Evolutionary conservation across 176 grass and related monocot genomes (phyloP), one percentile per base, ranked within the genome.

Genomic region (Aegilops umbellulata): DNA sequence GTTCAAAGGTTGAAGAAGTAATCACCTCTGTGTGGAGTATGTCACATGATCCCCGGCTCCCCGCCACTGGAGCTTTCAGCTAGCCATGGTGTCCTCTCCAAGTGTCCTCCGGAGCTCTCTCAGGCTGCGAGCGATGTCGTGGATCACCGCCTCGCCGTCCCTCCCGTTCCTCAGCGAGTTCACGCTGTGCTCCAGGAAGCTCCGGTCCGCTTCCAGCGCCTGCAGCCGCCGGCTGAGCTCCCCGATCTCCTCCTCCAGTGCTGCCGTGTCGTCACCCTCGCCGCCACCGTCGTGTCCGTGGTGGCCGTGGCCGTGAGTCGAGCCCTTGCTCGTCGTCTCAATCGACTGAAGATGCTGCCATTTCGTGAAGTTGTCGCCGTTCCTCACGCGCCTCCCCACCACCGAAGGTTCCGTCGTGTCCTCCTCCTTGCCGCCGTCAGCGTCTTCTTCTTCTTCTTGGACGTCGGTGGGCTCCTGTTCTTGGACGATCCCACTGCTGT

Each of bases 111-210:
- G 85, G 63, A 95, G 80, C 76, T 90, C 90, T 67, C 87, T 87
- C 14, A 94, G 87, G 79, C 92, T 88, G 61, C 60, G 6, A 24
- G 91, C 87, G 66, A 98, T 94, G 79, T 93, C 91, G 20, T 81
- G 83, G 87, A 98, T 82, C 85, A 98, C 89, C 38, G 44, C 84
- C 76, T 76, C 80, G 1, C 93, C 91, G 39, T 87, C 87, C 20
- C 81, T 22, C 15, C 91, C 91, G 55, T 73, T 90, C 80, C 78
- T 92, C 69, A 95, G 91, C 7, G 93, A 95, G 74, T 98, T 98
- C 39, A 94, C 80, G 47, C 88, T 91, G 77, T 94, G 91, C 74
- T 95, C 86, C 20, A 94, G 87, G 89, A 98, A 98, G 90, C 74
- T 94, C 74, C 44, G 84, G 79, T 95, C 93, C 42, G 86, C 85